A percentile compares a stretch with the other conserved stretches of the same genome.
These are phyloP conservation scores for Drosera capensis DNA, from an alignment of 148 eudicot genomes.

Conservation along the genomic window DNA sequence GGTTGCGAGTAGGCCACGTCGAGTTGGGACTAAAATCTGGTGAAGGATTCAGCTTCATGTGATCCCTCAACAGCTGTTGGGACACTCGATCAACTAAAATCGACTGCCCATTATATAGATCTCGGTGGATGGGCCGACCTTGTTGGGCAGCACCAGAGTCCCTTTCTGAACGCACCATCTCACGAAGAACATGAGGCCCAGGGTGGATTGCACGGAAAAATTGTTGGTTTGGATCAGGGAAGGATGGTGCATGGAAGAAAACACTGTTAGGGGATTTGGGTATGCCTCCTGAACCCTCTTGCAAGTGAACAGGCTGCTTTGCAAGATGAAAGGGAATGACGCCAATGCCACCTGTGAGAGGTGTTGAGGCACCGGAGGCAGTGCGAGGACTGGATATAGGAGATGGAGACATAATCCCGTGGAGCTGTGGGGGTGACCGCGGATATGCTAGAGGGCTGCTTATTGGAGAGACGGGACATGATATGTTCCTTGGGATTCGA, in stretches of 20 bases:
- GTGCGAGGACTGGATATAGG: slow-evolving; percentile 83
- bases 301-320: slow-evolving; percentile 39
- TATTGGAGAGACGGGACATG: slow-evolving; percentile 93
- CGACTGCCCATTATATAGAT: slow-evolving; percentile 39
- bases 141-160: slow-evolving; percentile 32
- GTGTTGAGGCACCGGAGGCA: slow-evolving; percentile 82
- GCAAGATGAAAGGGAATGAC: slow-evolving; percentile 49
- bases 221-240: slow-evolving; percentile 41
- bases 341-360: slow-evolving; percentile 54
- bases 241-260: slow-evolving; percentile 34
- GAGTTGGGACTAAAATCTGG: slow-evolving; percentile 46
- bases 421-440: slow-evolving; percentile 63
- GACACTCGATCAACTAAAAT: slow-evolving; percentile 64
- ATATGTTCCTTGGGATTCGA: slow-evolving; percentile 55
- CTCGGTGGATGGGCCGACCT: slow-evolving; percentile 28
- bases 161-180: slow-evolving; percentile 22
- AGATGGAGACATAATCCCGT: slow-evolving; percentile 74
- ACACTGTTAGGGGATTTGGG: slow-evolving; percentile 44
- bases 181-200: slow-evolving; percentile 35
- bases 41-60: slow-evolving; percentile 38
- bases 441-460: slow-evolving; percentile 83
- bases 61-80: slow-evolving; percentile 65
- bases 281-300: slow-evolving; percentile 35
- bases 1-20: slow-evolving; percentile 19
- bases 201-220: slow-evolving; percentile 43